phyloP scores from a whole-genome alignment of 768 basidiomycete species.

The Strobilomyces echinocephalus region DNA sequence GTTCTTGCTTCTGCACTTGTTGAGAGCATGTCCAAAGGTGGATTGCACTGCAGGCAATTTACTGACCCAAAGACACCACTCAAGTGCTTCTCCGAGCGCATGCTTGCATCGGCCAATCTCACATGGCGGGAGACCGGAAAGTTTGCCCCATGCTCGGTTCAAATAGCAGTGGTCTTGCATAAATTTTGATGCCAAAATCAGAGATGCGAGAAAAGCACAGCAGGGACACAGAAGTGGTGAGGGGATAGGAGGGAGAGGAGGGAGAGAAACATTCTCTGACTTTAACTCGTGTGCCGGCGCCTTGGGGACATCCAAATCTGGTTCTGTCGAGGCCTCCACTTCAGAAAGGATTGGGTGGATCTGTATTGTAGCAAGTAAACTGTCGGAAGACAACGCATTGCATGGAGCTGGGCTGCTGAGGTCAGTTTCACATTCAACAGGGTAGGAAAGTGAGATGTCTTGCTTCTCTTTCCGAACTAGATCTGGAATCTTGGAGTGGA shows the following conservation, averaged over 20 bases:
- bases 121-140: constrained; percentile 79
- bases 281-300: constrained; percentile 9
- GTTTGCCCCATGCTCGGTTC: constrained; percentile 94
- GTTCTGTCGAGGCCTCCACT: constrained; percentile 10
- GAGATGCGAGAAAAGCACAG: constrained; percentile 72
- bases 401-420: constrained; percentile 4
- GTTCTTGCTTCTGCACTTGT: constrained; percentile 50
- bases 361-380: constrained; percentile 42
- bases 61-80: constrained; percentile 92
- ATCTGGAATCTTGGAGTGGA: too few species aligned
- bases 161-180: too few species aligned
- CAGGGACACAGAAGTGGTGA: constrained; percentile 90
- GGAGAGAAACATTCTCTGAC: constrained; percentile 17
- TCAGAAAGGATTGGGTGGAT: constrained; percentile 29
- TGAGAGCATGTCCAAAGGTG: constrained; percentile 36
- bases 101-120: constrained; percentile 90
- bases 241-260: constrained; percentile 47
- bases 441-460: constrained; percentile 36
- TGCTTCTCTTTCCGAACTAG: too few species aligned
- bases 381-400: constrained; percentile 19
- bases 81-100: constrained; percentile 78
- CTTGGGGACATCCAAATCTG: constrained; percentile 11
- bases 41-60: constrained; percentile 46
- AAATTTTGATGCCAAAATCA: too few species aligned
- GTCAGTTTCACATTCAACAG: too few species aligned